Base-by-base conservation (phyloP, 352 stramenopile species). In the Phytophthora ohioensis region DNA sequence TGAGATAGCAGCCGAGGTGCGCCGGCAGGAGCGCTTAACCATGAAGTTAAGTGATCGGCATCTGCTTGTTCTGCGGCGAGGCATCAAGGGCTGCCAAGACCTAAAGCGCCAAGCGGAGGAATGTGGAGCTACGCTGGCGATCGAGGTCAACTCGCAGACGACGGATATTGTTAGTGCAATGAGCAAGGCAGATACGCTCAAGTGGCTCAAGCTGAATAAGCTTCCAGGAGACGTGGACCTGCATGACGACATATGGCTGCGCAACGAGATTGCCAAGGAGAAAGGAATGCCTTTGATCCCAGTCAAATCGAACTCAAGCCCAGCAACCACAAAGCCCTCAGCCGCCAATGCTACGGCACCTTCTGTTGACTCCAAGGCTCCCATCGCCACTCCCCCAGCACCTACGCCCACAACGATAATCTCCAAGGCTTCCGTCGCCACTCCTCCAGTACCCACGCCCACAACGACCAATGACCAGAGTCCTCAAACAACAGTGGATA, bases 161-260 rank as follows among this genome's bases (percentile, higher is more conserved):
- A 96, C 87, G 1, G 89, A 96, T 53, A 85, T 96, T 51, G 82
- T 96, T 38, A 93, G 85, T 56, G 83, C 73, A 0, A 90, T 94
- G 83, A 84, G 64, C 46, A 58, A 63, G 21, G 64, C 56, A 2
- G 85, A 93, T 42, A 92, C 85, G 21, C 67, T 95, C 32, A 73
- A 74, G 57, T 94, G 87, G 85, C 78, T 96, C 0, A 86, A 88
- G 53, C 45, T 92, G 11, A 80, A 31, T 5, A 92, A 91, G 53
- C 69, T 96, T 13, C 87, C 87, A 42, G 64, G 60, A 7, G 84
- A 92, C 48, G 84, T 94, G n/a, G 84, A 89, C 5, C 64, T 94
- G 12, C 87, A 86, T 30, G 76, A 89, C 35, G 89, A 92, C 31
- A 64, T 65, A 11, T 96, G 89, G 89, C 69, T 96, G 15, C 73